Evolutionary conservation across 345 rosid species (phyloP).

Genomic region (Erodium maritimum): DNA sequence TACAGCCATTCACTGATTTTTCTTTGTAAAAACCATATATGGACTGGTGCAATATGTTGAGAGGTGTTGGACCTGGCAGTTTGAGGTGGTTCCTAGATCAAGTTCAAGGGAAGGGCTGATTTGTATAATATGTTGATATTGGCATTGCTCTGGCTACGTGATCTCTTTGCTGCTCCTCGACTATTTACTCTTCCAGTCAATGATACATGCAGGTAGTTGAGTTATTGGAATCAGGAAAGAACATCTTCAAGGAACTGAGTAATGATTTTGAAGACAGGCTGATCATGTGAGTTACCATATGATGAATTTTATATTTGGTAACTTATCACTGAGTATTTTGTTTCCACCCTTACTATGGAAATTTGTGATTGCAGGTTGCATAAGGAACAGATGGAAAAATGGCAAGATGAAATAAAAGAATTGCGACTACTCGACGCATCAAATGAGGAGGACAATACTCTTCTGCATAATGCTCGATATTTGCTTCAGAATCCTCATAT

Average conservation of each 20-base stretch:
- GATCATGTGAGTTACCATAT: slow-evolving; percentile 35
- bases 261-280: slow-evolving; percentile 66
- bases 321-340: background rate
- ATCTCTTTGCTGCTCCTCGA: background rate
- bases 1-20: background rate
- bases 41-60: background rate
- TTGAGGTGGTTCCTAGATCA: background rate
- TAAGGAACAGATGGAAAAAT: slow-evolving; percentile 68
- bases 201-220: slow-evolving; percentile 47
- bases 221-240: slow-evolving; percentile 62
- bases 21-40: background rate
- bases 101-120: background rate
- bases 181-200: background rate
- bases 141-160: background rate
- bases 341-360: background rate
- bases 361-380: slow-evolving; percentile 38
- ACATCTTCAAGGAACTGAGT: slow-evolving; percentile 68
- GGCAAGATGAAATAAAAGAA: slow-evolving; percentile 82
- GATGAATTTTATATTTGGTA: background rate
- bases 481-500: slow-evolving; percentile 48
- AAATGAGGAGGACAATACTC: slow-evolving; percentile 53
- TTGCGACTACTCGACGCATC: slow-evolving; percentile 58
- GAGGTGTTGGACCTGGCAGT: slow-evolving; percentile 1
- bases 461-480: slow-evolving; percentile 53
- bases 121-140: slow-evolving; percentile 3